phyloP scores from a whole-genome alignment of 352 stramenopile species.

The Globisporangium polare region DNA sequence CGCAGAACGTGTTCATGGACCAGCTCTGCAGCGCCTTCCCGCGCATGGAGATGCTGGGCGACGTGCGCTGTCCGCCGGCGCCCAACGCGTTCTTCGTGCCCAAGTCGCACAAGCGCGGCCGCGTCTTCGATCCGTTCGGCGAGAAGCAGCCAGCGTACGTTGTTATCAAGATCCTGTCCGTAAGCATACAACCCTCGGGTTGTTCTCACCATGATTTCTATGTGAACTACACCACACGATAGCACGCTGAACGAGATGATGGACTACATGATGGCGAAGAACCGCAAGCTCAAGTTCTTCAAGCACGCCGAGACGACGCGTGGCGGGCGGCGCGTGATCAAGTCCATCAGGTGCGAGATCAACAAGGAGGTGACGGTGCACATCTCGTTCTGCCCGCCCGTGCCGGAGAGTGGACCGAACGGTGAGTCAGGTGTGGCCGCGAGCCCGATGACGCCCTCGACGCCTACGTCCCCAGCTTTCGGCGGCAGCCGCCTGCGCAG shows the following conservation, averaged over 20 bases:
- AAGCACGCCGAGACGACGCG: conserved; percentile 85
- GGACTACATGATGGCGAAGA: conserved; percentile 88
- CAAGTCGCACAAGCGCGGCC: conserved; percentile 78
- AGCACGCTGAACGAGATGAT: conserved; percentile 87
- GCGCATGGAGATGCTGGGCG: conserved; percentile 77
- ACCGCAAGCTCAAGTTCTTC: conserved; percentile 87
- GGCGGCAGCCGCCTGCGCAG: conserved; percentile 59
- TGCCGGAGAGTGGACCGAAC: conserved; percentile 78
- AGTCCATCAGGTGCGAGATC: conserved; percentile 82
- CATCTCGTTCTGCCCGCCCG: conserved; percentile 73
- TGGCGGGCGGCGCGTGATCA: conserved; percentile 82
- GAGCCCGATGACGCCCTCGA: conserved; percentile 85
- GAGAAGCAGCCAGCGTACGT: conserved; percentile 76
- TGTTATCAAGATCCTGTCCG: background rate
- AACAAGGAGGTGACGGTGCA: conserved; percentile 85
- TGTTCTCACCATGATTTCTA: background rate
- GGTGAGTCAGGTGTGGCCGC: conserved; percentile 75
- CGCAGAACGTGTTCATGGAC: conserved; percentile 77
- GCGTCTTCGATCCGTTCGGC: conserved; percentile 80
- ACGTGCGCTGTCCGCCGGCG: conserved; percentile 68
- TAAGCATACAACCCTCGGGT: background rate
- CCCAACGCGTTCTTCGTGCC: conserved; percentile 70
- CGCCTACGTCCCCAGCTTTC: conserved; percentile 77
- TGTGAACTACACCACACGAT: background rate
- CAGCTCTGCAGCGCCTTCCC: conserved; percentile 68